phyloP scores from a whole-genome alignment of 441 rosid genomes.

The Pelargonium myrrhifolium region DNA sequence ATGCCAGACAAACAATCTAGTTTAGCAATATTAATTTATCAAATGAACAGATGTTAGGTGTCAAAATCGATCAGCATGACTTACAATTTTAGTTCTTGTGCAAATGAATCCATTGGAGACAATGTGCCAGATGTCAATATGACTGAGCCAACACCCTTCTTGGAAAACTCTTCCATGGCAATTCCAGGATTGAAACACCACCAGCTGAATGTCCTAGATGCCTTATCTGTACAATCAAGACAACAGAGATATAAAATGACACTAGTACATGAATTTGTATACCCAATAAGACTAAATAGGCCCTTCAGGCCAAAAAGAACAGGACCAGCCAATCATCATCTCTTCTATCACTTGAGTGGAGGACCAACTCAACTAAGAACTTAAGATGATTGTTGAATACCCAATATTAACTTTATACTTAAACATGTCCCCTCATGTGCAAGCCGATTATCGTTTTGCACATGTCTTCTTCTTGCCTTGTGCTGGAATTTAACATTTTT shows the following conservation, averaged over 20 bases:
- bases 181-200: constrained; percentile 99
- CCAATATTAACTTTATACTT: too few species aligned
- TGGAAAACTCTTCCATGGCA: constrained; percentile 77
- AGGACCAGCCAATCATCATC: not conserved
- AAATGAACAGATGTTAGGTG: constrained; percentile 14
- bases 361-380: too few species aligned
- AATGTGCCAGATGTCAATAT: constrained; percentile 92
- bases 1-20: constrained; percentile 17
- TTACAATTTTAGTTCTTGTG: constrained; percentile 82
- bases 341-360: not conserved
- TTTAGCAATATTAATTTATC: constrained; percentile 21
- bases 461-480: too few species aligned
- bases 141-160: constrained; percentile 72
- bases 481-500: too few species aligned
- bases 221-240: constrained; percentile 51
- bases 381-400: too few species aligned
- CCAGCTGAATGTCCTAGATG: constrained; percentile 87
- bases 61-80: constrained; percentile 22
- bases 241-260: constrained; percentile 5
- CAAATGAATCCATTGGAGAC: constrained; percentile 91
- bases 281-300: not conserved
- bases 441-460: too few species aligned
- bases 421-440: too few species aligned
- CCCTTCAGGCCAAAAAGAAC: not conserved
- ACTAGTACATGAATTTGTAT: constrained; percentile 7